Conservation (phyloP, 306 rosid genomes). For the Medicago arabica region DNA sequence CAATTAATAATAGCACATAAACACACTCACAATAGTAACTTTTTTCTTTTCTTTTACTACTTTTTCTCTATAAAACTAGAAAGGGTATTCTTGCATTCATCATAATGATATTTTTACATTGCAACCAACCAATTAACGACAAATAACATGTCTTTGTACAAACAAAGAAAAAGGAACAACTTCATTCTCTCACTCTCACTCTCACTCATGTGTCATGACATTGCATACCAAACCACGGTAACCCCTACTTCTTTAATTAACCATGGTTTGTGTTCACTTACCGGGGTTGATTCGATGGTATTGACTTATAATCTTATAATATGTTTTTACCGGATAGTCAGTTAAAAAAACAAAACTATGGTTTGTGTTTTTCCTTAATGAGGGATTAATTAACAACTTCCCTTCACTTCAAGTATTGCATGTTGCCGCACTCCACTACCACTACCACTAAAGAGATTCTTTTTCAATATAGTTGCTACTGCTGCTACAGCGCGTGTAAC, state of each 20-base stretch:
- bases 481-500: background rate
- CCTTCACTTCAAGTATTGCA: background rate
- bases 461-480: background rate
- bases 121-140: conserved; percentile 41
- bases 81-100: conserved; percentile 11
- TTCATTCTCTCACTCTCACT: conserved; percentile 51
- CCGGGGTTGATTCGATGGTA: too few relatives aligned
- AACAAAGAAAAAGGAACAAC: conserved; percentile 53
- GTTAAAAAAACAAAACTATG: conserved; percentile 19
- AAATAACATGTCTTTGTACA: conserved; percentile 49
- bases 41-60: conserved; percentile 19
- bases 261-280: conserved; percentile 31
- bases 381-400: conserved; percentile 1
- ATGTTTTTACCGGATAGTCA: too few relatives aligned
- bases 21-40: conserved; percentile 27
- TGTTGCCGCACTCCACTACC: background rate
- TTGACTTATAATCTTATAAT: too few relatives aligned
- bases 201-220: conserved; percentile 41
- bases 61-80: conserved; percentile 39
- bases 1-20: background rate
- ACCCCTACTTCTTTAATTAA: conserved; percentile 40
- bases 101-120: conserved; percentile 28
- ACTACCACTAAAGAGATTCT: conserved; percentile 13
- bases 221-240: conserved; percentile 33
- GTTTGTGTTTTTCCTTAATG: conserved; percentile 33